phyloP scores from a whole-genome alignment of 441 rosid genomes.

The Jatropha podagrica region DNA sequence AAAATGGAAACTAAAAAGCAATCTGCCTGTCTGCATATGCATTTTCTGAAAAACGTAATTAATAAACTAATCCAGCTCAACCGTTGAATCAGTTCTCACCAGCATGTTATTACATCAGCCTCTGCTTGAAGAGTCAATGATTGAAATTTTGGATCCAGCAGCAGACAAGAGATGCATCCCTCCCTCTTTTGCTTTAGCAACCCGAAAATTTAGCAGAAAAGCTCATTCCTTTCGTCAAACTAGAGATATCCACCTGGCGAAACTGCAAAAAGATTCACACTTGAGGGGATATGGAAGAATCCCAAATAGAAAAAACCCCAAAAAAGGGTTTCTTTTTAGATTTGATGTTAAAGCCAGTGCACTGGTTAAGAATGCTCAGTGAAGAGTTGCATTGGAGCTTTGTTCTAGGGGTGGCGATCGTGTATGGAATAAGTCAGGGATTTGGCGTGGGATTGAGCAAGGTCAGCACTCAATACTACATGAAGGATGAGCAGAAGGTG shows the following conservation, averaged over 20 bases:
- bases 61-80: background rate
- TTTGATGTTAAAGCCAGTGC: constrained; percentile 32
- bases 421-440: constrained; percentile 70
- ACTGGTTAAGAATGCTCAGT: constrained; percentile 54
- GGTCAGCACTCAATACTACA: constrained; percentile 60
- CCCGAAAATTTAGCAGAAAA: background rate
- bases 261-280: background rate
- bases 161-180: background rate
- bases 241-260: background rate
- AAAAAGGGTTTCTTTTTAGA: constrained; percentile 27
- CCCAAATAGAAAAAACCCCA: constrained; percentile 16
- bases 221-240: background rate
- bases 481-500: constrained; percentile 65
- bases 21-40: too few species aligned
- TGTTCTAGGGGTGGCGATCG: constrained; percentile 55
- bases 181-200: background rate
- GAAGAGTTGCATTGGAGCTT: constrained; percentile 71
- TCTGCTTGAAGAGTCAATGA: background rate
- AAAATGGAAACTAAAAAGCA: too few species aligned
- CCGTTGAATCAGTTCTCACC: background rate
- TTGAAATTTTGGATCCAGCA: background rate
- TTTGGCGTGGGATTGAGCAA: constrained; percentile 52
- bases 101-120: background rate
- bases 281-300: constrained; percentile 12
- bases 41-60: too few species aligned